Evolutionary conservation across 345 rosid genomes (phyloP), one percentile per base, ranked within the genome.

Genomic region (Bruguiera parviflora): DNA sequence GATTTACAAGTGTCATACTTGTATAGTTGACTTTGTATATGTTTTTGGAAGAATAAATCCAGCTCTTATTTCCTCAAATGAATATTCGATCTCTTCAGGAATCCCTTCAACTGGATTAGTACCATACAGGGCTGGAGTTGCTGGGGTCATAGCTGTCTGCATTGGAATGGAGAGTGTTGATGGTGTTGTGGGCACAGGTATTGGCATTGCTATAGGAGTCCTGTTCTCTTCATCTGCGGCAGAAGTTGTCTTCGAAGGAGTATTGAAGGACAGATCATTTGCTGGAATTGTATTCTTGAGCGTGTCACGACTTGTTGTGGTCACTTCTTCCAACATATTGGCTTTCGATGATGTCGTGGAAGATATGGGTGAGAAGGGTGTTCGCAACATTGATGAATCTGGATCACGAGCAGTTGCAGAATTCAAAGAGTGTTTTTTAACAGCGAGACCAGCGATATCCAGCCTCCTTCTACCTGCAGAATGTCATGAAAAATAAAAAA

Each of bases 341-440:
- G 59, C 4, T 9, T 85, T 89, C 47, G 84, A 83, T 69, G 91
- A 77, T 39, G 79, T 74, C 8, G 78, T 73, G 15, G 89, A 76
- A 28, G 96, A 77, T 66, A 96, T 80, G 6, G 97, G 93, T 0
- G 94, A 87, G 89, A 96, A 96, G 2, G 99, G 98, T 74, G 87
- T 85, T 72, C 97, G 85, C 65, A 84, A 74, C 80, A 84, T 68
- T 46, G 92, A 88, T 47, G 99, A 80, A 71, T 86, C 91, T 20
- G 83, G 82, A 73, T 83, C 86, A 27, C 65, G 72, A 47, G 71
- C 75, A 69, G 71, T 79, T 61, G 59, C 25, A 56, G 29, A 11
- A 56, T 22, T 22, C 0, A 24, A 56, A 56, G 25, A 83, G 28
- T 56, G 59, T 56, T 24, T 56, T 56, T 56, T 27, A 56, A 56